A percentile compares a stretch with the other conserved stretches of the same genome.
Evolutionary conservation across 495 filamentous ascomycete species (phyloP).

Genomic region (Echria macrotheca): DNA sequence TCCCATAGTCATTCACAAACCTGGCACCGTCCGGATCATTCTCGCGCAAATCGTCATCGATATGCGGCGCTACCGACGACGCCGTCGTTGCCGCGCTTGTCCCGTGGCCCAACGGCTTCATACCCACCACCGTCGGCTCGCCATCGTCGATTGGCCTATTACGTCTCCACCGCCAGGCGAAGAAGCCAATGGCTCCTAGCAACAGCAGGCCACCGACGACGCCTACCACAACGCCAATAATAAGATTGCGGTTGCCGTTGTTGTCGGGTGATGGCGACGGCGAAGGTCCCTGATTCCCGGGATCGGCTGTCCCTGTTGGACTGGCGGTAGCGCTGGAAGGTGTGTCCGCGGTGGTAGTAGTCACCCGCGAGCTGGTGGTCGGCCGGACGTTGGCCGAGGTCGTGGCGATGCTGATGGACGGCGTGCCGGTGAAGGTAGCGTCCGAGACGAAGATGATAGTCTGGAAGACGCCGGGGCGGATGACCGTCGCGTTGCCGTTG

Average conservation of each 20-base stretch:
- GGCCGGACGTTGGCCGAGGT: neutral
- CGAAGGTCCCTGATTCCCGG: no score
- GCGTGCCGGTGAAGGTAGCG: slow-evolving; percentile 11
- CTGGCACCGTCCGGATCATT: neutral
- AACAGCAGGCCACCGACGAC: neutral
- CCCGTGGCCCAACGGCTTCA: neutral
- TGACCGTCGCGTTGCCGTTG: slow-evolving; percentile 15
- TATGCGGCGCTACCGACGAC: no score
- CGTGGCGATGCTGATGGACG: slow-evolving; percentile 7
- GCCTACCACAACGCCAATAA: neutral
- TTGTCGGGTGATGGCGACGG: no score
- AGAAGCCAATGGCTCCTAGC: neutral
- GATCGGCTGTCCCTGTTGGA: neutral
- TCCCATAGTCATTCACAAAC: neutral
- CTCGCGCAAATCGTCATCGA: neutral
- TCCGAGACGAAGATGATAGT: slow-evolving; percentile 28
- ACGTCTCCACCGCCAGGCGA: neutral
- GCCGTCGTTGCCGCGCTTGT: no score
- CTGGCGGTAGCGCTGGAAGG: neutral
- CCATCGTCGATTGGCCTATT: neutral
- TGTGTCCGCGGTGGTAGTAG: neutral
- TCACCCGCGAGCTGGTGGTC: neutral
- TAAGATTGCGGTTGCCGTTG: neutral
- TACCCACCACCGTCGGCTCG: neutral
- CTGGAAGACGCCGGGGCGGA: slow-evolving; percentile 18